These are phyloP conservation scores for Talaromyces sp. DNA, from an alignment of 2,329 filamentous ascomycete species.

Conservation along the genomic window DNA sequence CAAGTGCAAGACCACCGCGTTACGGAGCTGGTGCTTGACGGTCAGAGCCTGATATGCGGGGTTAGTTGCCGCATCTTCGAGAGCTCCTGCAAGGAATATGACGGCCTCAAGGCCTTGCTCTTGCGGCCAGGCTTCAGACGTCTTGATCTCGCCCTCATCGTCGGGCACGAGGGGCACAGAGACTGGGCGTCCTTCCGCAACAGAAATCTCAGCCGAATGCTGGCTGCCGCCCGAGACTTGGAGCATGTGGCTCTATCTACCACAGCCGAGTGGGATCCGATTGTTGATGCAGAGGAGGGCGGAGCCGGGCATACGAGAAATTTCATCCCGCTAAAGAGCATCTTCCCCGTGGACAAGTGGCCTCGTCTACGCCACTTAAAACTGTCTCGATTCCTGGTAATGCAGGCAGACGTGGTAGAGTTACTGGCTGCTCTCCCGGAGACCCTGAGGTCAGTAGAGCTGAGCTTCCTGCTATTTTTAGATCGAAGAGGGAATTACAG, in stretches of 20 bases:
- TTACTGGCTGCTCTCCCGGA: conserved; percentile 24
- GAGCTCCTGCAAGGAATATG: conserved; percentile 20
- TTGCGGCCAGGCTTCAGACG: conserved; percentile 22
- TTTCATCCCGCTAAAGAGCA: conserved; percentile 17
- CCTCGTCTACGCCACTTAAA: conserved; percentile 26
- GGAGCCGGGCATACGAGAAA: neutral
- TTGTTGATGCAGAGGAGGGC: neutral
- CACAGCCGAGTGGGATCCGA: neutral
- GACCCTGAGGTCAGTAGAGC: conserved; percentile 26
- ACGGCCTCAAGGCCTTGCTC: conserved; percentile 19
- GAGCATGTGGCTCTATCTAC: conserved; percentile 1
- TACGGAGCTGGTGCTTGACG: conserved; percentile 33
- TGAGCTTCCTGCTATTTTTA: conserved; percentile 29
- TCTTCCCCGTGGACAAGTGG: conserved; percentile 29
- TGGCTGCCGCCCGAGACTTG: neutral
- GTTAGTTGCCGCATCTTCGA: conserved; percentile 30
- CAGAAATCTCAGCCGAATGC: conserved; percentile 1
- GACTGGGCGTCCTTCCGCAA: conserved; percentile 10
- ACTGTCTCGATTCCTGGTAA: conserved; percentile 23
- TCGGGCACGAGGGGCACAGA: conserved; percentile 5
- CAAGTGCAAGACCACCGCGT: conserved; percentile 20
- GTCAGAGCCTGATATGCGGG: conserved; percentile 23
- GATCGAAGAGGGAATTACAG: conserved; percentile 10
- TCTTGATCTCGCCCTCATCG: conserved; percentile 23
- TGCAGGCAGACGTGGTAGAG: conserved; percentile 21